Conservation (phyloP, 1,139 yeast genomes). For the Meyerozyma carpophila region DNA sequence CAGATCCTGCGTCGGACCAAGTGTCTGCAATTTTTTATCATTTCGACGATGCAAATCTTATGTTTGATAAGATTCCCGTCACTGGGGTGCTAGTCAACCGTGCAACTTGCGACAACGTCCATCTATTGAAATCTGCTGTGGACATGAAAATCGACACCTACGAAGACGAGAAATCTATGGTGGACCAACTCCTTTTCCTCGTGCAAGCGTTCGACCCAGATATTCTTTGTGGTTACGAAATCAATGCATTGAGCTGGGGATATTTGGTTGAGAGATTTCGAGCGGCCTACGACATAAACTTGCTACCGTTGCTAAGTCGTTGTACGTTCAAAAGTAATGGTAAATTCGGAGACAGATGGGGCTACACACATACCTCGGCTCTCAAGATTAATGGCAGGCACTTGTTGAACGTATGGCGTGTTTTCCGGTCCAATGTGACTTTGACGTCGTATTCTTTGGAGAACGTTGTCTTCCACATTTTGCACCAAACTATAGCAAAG, state of each 20-base stretch:
- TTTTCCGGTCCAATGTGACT: constrained; percentile 56
- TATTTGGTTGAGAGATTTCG: constrained; percentile 67
- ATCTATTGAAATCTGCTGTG: not conserved
- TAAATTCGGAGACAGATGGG: constrained; percentile 72
- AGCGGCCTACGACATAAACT: constrained; percentile 41
- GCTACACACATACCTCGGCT: constrained; percentile 71
- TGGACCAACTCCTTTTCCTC: constrained; percentile 49
- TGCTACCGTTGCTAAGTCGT: constrained; percentile 41
- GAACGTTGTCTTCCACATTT: constrained; percentile 61
- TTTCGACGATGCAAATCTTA: constrained; percentile 41
- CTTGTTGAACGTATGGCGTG: constrained; percentile 79
- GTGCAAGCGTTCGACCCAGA: constrained; percentile 78
- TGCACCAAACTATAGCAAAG: constrained; percentile 65
- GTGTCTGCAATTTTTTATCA: constrained; percentile 60
- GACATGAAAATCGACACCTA: constrained; percentile 24
- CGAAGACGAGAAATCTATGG: constrained; percentile 50
- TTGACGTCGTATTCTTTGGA: constrained; percentile 72
- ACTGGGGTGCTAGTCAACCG: constrained; percentile 5
- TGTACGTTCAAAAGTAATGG: constrained; percentile 44
- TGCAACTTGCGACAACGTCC: not conserved
- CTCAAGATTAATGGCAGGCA: constrained; percentile 74
- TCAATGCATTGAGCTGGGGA: constrained; percentile 85
- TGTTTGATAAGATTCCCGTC: constrained; percentile 12
- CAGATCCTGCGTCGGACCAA: constrained; percentile 64
- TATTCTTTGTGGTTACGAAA: constrained; percentile 78